Evolutionary conservation across 1,139 yeast genomes (phyloP).

Genomic region (Hemisphaericaspora subhashii): DNA sequence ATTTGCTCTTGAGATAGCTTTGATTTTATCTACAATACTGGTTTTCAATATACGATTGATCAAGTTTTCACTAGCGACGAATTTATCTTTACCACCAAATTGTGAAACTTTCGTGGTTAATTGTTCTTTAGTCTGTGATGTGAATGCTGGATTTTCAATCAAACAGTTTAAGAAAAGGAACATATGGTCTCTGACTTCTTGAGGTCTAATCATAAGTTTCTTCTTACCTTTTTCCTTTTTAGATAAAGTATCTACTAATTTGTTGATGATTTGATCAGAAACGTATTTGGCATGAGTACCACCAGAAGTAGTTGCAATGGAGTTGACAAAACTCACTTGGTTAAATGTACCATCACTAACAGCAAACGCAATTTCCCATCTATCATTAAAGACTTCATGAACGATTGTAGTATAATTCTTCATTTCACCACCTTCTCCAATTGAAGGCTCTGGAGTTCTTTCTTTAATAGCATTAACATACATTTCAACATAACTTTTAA

Average conservation of each 20-base stretch:
- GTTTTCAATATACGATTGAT: slow-evolving; percentile 71
- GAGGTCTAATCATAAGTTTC: slow-evolving; percentile 74
- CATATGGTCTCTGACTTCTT: slow-evolving; percentile 87
- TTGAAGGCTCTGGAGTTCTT: slow-evolving; percentile 31
- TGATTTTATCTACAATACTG: slow-evolving; percentile 77
- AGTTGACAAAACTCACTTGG: slow-evolving; percentile 95
- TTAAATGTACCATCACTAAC: slow-evolving; percentile 86
- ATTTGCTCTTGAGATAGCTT: slow-evolving; percentile 81
- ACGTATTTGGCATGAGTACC: slow-evolving; percentile 93
- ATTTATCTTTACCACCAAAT: slow-evolving; percentile 80
- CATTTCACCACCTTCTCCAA: slow-evolving; percentile 23
- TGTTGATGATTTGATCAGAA: slow-evolving; percentile 79
- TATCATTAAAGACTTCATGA: slow-evolving; percentile 65
- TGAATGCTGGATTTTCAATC: slow-evolving; percentile 94
- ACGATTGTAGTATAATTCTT: slow-evolving; percentile 57
- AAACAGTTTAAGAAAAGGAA: slow-evolving; percentile 89
- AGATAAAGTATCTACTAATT: slow-evolving; percentile 59
- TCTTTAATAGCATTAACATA: slow-evolving; percentile 70
- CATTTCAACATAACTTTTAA: slow-evolving; percentile 87
- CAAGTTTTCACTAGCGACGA: slow-evolving; percentile 71
- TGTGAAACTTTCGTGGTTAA: slow-evolving; percentile 85
- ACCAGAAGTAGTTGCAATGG: slow-evolving; percentile 96
- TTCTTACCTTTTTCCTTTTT: slow-evolving; percentile 77
- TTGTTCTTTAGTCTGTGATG: slow-evolving; percentile 97
- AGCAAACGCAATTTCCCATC: slow-evolving; percentile 97